Evolutionary conservation across 2,329 filamentous ascomycete genomes (phyloP), one percentile per base, ranked within the genome.

Genomic region (Monosporascus sp.): DNA sequence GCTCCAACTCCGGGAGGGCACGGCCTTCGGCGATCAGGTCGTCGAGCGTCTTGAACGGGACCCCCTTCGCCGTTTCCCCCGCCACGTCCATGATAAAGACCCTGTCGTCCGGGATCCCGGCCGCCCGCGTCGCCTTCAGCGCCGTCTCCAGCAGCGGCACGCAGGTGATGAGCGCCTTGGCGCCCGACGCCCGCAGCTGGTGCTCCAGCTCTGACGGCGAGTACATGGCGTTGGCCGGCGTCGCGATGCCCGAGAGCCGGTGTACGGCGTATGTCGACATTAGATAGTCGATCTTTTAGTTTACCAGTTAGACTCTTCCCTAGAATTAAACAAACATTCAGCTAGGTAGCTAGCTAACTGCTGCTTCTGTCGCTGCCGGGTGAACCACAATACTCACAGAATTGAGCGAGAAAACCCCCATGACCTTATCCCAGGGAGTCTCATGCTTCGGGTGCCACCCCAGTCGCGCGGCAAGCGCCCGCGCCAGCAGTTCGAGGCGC

Each of bases 341-440:
- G 27, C 9, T 11, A 31, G 27, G 3, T 31, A 31, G 27, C 27
- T 31, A 31, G 11, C 31, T 14, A 14, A 5, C 31, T 14, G 31
- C 31, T 35, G 31, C 31, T 35, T 14, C 11, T 14, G 31, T 3
- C 16, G 44, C 44, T 22, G n/a, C 44, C 3, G 8, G 8, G 7
- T 4, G 26, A 51, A 16, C 45, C 9, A 8, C 22, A 43, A 14
- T 22, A 51, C 65, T 55, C 58, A 75, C 69, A 37, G 87, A 87
- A 63, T 93, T 94, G 56, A 89, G 68, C 22, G 84, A 85, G 70
- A 88, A 92, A 38, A 91, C 75, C 3, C 78, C 85, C 44, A 88
- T 71, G 20, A 90, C 85, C 70, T 91, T 92, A 60, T 92, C 87
- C 83, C 86, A 91, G 63, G 90, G 86, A 0, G 81, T 80, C 6